These are phyloP conservation scores for Fistulinella cinereoalba DNA, from an alignment of 1,284 basidiomycete species.

Conservation along the genomic window DNA sequence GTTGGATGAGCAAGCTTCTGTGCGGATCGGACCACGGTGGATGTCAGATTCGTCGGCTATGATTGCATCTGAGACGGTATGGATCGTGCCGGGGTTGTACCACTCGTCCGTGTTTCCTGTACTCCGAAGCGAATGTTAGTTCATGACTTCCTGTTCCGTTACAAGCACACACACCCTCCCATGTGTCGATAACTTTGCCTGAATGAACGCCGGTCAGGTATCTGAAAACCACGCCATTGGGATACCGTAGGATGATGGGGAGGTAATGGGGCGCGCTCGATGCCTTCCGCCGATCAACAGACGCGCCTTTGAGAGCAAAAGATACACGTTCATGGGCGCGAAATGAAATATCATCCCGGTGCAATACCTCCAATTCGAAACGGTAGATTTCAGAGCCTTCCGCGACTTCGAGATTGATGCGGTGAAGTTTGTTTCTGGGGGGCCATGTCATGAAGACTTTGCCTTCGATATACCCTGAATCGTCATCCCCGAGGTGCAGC, in stretches of 20 bases:
- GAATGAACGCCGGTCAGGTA: constrained; percentile 27
- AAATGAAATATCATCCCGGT: constrained; percentile 32
- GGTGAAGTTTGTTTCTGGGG: constrained; percentile 23
- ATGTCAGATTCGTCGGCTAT: constrained; percentile 6
- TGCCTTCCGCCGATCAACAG: constrained; percentile 23
- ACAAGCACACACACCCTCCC: constrained; percentile 34
- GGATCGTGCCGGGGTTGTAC: constrained; percentile 21
- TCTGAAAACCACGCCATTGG: constrained; percentile 39
- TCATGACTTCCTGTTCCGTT: not conserved
- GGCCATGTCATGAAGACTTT: constrained; percentile 45
- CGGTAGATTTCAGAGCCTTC: constrained; percentile 21
- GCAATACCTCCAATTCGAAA: constrained; percentile 40
- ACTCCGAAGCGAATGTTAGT: constrained; percentile 3
- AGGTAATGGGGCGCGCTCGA: constrained; percentile 33
- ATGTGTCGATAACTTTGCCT: constrained; percentile 39
- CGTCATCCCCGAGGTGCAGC: constrained; percentile 13
- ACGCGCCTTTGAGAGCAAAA: constrained; percentile 44
- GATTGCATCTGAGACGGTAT: constrained; percentile 12
- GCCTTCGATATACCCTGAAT: constrained; percentile 39
- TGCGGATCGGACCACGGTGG: not conserved
- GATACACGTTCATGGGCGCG: constrained; percentile 38
- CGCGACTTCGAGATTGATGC: constrained; percentile 27
- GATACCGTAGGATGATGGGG: constrained; percentile 38
- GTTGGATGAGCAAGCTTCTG: not conserved
- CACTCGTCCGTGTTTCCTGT: constrained; percentile 27